Conservation (phyloP, 345 rosid species). For the Excoecaria cochinchinensis region DNA sequence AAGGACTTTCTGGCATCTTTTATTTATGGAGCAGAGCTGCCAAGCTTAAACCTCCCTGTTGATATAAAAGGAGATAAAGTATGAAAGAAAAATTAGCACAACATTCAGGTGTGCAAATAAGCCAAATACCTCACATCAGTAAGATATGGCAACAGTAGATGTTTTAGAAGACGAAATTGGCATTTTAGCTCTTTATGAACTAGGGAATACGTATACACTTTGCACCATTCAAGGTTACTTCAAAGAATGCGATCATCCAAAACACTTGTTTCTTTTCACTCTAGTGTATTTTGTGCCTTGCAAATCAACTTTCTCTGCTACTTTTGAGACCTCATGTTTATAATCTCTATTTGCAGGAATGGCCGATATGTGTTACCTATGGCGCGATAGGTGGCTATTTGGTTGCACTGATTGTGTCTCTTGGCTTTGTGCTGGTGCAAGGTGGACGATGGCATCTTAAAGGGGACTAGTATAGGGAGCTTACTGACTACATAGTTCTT, state of each 20-base stretch:
- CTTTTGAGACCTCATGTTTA: neutral
- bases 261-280: neutral
- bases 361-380: constrained; percentile 86
- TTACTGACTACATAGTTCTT: neutral
- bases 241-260: neutral
- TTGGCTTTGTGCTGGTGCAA: constrained; percentile 14
- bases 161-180: neutral
- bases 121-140: neutral
- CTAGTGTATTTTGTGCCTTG: neutral
- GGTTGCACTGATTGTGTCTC: constrained; percentile 39
- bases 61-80: neutral
- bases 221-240: neutral
- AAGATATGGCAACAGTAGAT: neutral
- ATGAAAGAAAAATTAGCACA: neutral
- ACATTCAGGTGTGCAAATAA: neutral
- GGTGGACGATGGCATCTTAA: constrained; percentile 17
- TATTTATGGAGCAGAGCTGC: neutral
- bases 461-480: constrained; percentile 5
- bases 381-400: constrained; percentile 67
- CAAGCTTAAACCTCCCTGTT: neutral
- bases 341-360: constrained; percentile 47
- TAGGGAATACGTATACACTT: neutral
- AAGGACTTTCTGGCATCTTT: neutral
- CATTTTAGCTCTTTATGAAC: neutral
- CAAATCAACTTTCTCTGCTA: neutral